Evolutionary conservation across 2,329 filamentous ascomycete genomes (phyloP).

Genomic region (Colletotrichum noveboracense): DNA sequence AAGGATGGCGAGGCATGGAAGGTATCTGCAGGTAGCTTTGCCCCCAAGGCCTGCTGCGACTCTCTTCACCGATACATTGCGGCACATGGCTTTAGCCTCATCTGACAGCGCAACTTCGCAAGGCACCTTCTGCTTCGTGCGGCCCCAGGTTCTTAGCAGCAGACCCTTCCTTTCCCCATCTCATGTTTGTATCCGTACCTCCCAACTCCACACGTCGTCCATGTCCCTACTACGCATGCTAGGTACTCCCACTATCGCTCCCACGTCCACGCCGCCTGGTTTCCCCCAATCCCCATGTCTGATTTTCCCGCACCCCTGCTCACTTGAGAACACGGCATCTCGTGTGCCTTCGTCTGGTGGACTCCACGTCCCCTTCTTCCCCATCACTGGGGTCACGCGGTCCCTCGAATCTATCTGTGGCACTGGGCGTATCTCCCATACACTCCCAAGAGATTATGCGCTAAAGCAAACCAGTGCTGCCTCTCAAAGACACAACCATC

Average conservation of each 20-base stretch:
- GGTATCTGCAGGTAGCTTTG: background rate
- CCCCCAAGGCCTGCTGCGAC: background rate
- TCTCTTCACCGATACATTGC: background rate
- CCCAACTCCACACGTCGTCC: background rate
- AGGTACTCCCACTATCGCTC: background rate
- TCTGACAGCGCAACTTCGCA: background rate
- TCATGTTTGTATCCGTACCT: background rate
- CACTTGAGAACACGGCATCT: constrained; percentile 5
- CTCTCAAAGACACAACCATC: background rate
- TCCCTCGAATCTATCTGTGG: constrained; percentile 21
- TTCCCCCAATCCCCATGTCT: constrained; percentile 11
- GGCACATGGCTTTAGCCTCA: constrained; percentile 14
- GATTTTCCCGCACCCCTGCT: constrained; percentile 1
- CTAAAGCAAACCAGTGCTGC: constrained; percentile 1
- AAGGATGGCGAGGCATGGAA: background rate
- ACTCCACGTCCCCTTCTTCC: background rate
- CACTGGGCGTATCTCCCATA: constrained; percentile 14
- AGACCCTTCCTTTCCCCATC: background rate
- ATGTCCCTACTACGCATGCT: background rate
- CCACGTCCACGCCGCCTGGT: background rate
- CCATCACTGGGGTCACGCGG: constrained; percentile 18
- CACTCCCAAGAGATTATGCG: constrained; percentile 13
- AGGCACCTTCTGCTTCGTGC: background rate
- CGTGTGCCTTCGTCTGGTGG: constrained; percentile 1
- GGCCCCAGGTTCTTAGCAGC: background rate